A percentile compares a stretch with the other conserved stretches of the same genome.
Evolutionary conservation across 2,329 filamentous ascomycete genomes (phyloP).

Genomic region (Colletotrichum caudatum): DNA sequence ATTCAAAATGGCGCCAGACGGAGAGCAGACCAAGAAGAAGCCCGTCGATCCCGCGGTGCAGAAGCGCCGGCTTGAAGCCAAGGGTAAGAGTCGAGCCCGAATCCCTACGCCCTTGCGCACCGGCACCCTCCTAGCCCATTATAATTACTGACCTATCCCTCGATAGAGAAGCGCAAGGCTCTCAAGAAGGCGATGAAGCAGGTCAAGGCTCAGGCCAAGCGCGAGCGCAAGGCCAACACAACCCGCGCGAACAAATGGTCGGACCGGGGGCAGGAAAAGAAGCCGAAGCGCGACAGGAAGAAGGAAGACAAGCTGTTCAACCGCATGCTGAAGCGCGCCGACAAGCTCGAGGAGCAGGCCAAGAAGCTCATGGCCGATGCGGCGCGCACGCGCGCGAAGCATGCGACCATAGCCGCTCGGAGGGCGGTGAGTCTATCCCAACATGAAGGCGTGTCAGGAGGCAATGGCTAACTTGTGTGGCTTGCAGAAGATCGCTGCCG

Average conservation of each 20-base stretch:
- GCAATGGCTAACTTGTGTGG: conserved; percentile 11
- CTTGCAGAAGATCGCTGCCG: conserved; percentile 45
- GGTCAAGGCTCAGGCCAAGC: conserved; percentile 53
- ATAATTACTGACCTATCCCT: not conserved
- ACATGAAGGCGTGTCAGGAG: not conserved
- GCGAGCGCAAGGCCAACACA: conserved; percentile 52
- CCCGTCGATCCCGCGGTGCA: conserved; percentile 41
- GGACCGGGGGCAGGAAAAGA: conserved; percentile 47
- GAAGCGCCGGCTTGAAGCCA: conserved; percentile 17
- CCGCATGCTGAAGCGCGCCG: conserved; percentile 53
- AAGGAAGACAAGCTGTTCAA: conserved; percentile 55
- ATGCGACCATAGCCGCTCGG: conserved; percentile 46
- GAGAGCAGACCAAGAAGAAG: not conserved
- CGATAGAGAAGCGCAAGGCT: conserved; percentile 48
- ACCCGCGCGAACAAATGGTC: conserved; percentile 51
- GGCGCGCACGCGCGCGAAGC: conserved; percentile 49
- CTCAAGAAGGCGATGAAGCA: conserved; percentile 53
- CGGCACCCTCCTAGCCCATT: not conserved
- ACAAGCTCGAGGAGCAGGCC: conserved; percentile 56
- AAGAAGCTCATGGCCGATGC: conserved; percentile 56
- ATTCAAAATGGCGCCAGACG: conserved; percentile 19
- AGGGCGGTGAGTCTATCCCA: conserved; percentile 43
- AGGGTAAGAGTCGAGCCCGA: conserved; percentile 19
- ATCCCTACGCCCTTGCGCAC: not conserved
- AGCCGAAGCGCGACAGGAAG: conserved; percentile 44